Base-by-base conservation (phyloP, 495 filamentous ascomycete genomes). In the Penicillium soppii region DNA sequence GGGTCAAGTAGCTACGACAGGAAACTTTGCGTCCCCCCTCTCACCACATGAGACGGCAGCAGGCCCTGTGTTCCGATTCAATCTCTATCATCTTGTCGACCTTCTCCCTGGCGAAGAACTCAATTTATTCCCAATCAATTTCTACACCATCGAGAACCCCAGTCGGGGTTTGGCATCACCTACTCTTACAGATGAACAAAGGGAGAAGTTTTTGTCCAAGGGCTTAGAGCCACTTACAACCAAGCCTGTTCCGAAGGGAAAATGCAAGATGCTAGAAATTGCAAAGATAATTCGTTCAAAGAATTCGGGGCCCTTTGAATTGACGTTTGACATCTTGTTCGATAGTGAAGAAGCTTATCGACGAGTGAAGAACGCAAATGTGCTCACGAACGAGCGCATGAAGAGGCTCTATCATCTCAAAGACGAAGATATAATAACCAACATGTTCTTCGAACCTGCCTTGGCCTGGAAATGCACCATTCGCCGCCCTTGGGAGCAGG, bases 271-370 rank as follows among this genome's bases (percentile, higher is more conserved):
- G 40, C 10, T 39, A 0, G 67, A 74, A 35, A 54, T 77, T 15
- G 70, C 78, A 0, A 62, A 61, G n/a, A 62, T 78, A 3, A 61
- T 81, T 8, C 62, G 77, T 4, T 73, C 71, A 10, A 81, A 79
- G 61, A 81, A 80, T 50, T 52, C 76, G 0, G 78, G 77, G 0
- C 77, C 78, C 3, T 79, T 61, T 50, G 75, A 79, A 52, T 59
- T 80, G 19, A 80, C 77, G 3, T 63, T 80, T 25, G 76, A 81
- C 43, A 60, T 79, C 29, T 72, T 81, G 53, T 80, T 81, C 43
- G 63, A 66, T 12, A 56, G 49, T 10, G 29, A 42, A 21, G 63
- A 54, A 3, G 55, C 60, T 0, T 78, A 71, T 49, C 30, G 66
- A 3, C 43, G 48, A 3, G 62, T 77, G 2, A 71, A 72, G 39